Conservation (phyloP, 805 yeast species). For the Cyberlindnera veronae region DNA sequence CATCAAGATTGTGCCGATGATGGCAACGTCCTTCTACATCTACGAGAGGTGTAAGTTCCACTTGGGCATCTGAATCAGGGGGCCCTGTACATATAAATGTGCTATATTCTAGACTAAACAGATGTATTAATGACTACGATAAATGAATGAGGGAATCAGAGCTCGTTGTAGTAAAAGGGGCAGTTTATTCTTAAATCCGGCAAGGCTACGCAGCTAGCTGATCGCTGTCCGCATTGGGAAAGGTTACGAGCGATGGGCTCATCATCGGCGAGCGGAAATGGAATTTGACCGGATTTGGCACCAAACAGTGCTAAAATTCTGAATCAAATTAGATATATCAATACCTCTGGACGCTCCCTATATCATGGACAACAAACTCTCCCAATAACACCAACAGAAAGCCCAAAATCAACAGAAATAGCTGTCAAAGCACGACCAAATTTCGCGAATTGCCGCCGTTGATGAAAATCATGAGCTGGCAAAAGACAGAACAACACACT, state of each 20-base stretch:
- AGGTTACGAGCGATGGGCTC: not conserved
- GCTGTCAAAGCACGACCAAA: not conserved
- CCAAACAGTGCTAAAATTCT: too few relatives aligned
- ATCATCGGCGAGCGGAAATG: too few relatives aligned
- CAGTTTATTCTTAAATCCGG: too few relatives aligned
- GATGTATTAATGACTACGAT: too few relatives aligned
- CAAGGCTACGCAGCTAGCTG: too few relatives aligned
- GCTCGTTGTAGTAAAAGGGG: too few relatives aligned
- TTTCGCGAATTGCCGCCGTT: not conserved
- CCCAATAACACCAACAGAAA: not conserved
- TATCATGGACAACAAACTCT: too few relatives aligned
- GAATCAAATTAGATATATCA: not conserved
- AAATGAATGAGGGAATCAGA: too few relatives aligned
- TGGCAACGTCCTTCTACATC: conserved; percentile 91
- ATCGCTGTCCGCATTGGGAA: not conserved
- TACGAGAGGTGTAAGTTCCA: conserved; percentile 79
- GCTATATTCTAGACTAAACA: too few relatives aligned
- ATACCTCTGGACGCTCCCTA: too few relatives aligned
- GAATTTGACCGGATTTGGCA: too few relatives aligned
- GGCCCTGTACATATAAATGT: too few relatives aligned
- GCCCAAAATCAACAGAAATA: not conserved
- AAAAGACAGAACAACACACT: not conserved
- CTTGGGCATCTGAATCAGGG: conserved; percentile 44
- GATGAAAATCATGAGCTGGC: not conserved
- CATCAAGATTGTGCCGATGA: conserved; percentile 94